Evolutionary conservation across 2,329 filamentous ascomycete species (phyloP).

Genomic region (Aspergillus viridinutans): DNA sequence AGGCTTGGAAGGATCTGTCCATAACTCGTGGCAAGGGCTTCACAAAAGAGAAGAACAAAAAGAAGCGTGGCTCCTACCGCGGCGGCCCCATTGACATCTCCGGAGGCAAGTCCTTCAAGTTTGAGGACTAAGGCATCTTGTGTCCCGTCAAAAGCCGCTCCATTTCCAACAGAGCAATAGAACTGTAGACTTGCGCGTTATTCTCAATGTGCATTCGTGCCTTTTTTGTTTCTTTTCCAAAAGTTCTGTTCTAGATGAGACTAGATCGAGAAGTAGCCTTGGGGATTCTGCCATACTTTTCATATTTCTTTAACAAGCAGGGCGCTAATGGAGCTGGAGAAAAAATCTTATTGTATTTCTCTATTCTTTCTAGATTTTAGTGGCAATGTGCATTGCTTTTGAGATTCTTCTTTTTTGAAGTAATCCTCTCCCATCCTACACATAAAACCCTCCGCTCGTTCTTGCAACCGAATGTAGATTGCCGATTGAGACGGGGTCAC

Average conservation of each 20-base stretch:
- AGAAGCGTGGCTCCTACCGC: conserved; percentile 84
- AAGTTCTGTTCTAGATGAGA: conserved; percentile 5
- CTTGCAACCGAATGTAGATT: neutral
- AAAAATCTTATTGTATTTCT: conserved; percentile 4
- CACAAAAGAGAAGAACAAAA: conserved; percentile 99
- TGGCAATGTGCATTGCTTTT: neutral
- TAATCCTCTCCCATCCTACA: too few species aligned
- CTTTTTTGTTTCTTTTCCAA: conserved; percentile 4
- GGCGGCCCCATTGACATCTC: conserved; percentile 82
- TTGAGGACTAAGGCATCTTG: conserved; percentile 64
- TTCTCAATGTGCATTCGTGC: neutral
- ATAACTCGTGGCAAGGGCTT: conserved; percentile 94
- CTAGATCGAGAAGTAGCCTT: conserved; percentile 13
- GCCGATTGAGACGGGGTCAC: neutral
- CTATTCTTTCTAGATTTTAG: neutral
- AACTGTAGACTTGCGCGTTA: conserved; percentile 4
- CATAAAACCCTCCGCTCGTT: neutral
- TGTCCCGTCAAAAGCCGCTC: neutral
- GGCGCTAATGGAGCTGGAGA: conserved; percentile 27
- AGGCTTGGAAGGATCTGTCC: conserved; percentile 81
- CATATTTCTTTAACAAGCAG: conserved; percentile 21
- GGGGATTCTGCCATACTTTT: conserved; percentile 11
- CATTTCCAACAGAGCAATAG: conserved; percentile 1
- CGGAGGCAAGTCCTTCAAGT: conserved; percentile 84
- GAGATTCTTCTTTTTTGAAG: neutral